Evolutionary conservation across 176 grass and related monocot species (phyloP).

Genomic region (Cenchrus purpureus): DNA sequence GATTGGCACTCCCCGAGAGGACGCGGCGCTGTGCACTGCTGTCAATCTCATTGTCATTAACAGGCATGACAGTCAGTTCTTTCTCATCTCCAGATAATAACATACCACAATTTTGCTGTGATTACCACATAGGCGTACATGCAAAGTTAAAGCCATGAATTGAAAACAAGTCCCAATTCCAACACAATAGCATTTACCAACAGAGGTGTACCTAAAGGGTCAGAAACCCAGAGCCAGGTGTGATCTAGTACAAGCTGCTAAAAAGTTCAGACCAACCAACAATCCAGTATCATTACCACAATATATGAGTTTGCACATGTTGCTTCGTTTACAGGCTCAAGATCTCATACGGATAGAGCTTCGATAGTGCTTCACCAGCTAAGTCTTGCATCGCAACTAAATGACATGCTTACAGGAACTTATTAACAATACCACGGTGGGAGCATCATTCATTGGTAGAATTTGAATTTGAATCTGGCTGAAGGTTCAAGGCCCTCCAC

Average conservation of each 20-base stretch:
- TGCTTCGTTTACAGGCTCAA: slow-evolving; percentile 50
- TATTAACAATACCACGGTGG: slow-evolving; percentile 49
- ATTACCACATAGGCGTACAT: neutral
- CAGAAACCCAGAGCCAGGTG: neutral
- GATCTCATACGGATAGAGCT: slow-evolving; percentile 24
- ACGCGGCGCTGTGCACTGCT: no score
- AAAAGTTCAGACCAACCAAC: neutral
- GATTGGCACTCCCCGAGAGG: no score
- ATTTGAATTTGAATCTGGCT: slow-evolving; percentile 31
- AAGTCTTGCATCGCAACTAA: slow-evolving; percentile 39
- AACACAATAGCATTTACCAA: neutral
- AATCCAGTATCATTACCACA: slow-evolving; percentile 48
- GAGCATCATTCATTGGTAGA: neutral
- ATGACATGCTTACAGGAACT: slow-evolving; percentile 52
- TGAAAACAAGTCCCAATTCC: neutral
- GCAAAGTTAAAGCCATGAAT: neutral
- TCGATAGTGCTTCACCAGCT: slow-evolving; percentile 36
- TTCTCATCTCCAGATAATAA: neutral
- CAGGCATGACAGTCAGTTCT: neutral
- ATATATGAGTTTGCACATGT: slow-evolving; percentile 38
- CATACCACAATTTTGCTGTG: neutral
- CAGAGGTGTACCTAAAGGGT: neutral
- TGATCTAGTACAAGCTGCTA: neutral
- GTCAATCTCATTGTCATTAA: no score
- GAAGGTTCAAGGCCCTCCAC: slow-evolving; percentile 9